These are phyloP conservation scores for Diversispora epigaea DNA, from an alignment of 192 early-diverging fungal genomes.

Conservation along the genomic window DNA sequence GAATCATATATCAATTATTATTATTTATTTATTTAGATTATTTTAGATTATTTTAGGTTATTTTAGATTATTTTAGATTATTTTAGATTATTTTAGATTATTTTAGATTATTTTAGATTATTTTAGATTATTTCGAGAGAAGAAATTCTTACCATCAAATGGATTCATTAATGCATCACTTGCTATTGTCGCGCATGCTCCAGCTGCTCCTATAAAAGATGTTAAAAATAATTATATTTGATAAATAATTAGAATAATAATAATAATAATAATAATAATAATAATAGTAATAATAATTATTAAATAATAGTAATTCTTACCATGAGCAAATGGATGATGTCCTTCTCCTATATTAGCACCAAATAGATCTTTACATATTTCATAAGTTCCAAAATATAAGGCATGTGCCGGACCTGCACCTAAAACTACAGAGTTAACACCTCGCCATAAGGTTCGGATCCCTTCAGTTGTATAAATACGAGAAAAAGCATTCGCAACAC, in stretches of 20 bases:
- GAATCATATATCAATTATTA: too few species aligned
- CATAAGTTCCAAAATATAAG: conserved; percentile 93
- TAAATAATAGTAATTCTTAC: conserved; percentile 36
- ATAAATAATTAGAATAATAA: not conserved
- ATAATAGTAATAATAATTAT: not conserved
- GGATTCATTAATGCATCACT: conserved; percentile 94
- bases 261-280: not conserved
- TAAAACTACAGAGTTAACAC: conserved; percentile 87
- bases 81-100: not conserved
- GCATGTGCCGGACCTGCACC: conserved; percentile 96
- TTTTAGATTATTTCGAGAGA: not conserved
- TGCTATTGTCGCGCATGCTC: conserved; percentile 83
- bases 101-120: too few species aligned
- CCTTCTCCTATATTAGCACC: conserved; percentile 52
- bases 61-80: too few species aligned
- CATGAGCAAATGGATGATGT: conserved; percentile 60
- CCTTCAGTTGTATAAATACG: conserved; percentile 77
- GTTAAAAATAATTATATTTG: not conserved
- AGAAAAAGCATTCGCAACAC: conserved; percentile 66
- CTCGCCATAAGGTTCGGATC: conserved; percentile 82
- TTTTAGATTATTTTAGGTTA: too few species aligned
- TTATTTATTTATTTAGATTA: too few species aligned
- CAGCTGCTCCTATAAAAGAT: conserved; percentile 65
- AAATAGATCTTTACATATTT: conserved; percentile 81
- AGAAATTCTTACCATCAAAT: conserved; percentile 74